Conservation (phyloP, 139 green algal species). For the Tetradesmus lagerheimii region DNA sequence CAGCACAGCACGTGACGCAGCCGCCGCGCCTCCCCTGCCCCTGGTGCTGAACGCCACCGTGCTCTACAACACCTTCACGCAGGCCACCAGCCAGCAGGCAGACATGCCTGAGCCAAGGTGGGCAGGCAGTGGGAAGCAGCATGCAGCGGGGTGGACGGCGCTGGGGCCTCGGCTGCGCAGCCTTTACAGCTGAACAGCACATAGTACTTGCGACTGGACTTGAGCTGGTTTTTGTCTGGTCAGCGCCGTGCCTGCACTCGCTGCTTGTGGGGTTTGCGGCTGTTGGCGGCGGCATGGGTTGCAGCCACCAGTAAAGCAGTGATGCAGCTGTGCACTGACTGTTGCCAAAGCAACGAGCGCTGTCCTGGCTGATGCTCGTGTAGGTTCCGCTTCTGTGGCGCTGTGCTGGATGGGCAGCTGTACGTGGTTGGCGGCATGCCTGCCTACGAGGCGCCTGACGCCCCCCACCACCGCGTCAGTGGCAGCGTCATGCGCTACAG, state of each 20-base stretch:
- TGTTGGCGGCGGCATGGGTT: not conserved
- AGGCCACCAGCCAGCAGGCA: not conserved
- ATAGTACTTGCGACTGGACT: no score
- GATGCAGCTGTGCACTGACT: not conserved
- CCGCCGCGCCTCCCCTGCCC: not conserved
- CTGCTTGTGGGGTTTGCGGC: no score
- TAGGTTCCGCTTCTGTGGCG: conserved; percentile 53
- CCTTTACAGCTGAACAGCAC: no score
- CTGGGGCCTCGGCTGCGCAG: no score
- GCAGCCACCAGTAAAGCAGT: not conserved
- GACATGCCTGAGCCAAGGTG: conserved; percentile 42
- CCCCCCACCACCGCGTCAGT: not conserved
- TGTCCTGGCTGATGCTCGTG: not conserved
- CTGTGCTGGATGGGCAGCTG: conserved; percentile 53
- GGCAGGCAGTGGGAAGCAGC: conserved; percentile 11
- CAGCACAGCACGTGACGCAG: not conserved
- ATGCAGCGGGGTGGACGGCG: not conserved
- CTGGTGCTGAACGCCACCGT: conserved; percentile 29
- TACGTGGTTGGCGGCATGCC: conserved; percentile 61
- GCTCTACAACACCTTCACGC: conserved; percentile 31
- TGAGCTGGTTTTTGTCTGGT: no score
- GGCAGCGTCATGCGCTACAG: conserved; percentile 31
- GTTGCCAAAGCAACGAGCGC: not conserved
- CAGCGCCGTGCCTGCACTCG: no score
- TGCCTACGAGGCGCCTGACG: conserved; percentile 14